Percentiles rank a stretch among this genome's conserved stretches.
phyloP scores from a whole-genome alignment of 2,329 filamentous ascomycete species.

The Gnomoniopsis sp. region DNA sequence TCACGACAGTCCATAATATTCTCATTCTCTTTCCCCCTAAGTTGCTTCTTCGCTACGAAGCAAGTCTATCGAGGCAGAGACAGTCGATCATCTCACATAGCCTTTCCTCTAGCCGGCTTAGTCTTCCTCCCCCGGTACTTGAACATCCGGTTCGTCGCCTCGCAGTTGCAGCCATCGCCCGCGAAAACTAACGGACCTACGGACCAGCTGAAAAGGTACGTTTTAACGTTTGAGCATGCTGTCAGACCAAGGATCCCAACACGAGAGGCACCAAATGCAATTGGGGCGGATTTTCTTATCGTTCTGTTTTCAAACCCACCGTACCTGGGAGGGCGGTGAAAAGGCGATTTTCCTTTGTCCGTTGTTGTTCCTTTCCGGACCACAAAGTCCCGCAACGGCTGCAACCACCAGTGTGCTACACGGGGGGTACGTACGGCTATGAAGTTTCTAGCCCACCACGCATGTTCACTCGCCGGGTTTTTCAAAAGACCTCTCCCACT shows the following conservation, averaged over 20 bases:
- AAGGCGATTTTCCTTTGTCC: background rate
- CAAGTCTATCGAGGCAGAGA: background rate
- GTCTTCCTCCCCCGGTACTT: background rate
- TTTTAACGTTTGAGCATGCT: background rate
- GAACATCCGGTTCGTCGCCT: background rate
- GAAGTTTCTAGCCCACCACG: background rate
- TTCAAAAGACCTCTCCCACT: too few relatives aligned
- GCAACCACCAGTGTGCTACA: background rate
- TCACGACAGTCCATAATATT: background rate
- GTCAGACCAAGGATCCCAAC: background rate
- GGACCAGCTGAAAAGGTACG: conserved; percentile 12
- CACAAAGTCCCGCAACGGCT: background rate
- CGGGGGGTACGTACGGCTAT: conserved; percentile 9
- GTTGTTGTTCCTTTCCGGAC: background rate
- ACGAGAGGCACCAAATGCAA: background rate
- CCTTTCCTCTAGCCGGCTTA: background rate
- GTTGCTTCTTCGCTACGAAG: background rate
- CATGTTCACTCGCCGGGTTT: too few relatives aligned
- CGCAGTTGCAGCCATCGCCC: background rate
- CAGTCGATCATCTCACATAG: background rate
- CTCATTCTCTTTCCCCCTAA: background rate
- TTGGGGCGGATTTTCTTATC: conserved; percentile 1
- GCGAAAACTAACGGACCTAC: conserved; percentile 2
- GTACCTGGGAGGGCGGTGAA: conserved; percentile 11
- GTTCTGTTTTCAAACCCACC: background rate